phyloP scores from a whole-genome alignment of 495 filamentous ascomycete species.

The Trichoderma asperelloides region DNA sequence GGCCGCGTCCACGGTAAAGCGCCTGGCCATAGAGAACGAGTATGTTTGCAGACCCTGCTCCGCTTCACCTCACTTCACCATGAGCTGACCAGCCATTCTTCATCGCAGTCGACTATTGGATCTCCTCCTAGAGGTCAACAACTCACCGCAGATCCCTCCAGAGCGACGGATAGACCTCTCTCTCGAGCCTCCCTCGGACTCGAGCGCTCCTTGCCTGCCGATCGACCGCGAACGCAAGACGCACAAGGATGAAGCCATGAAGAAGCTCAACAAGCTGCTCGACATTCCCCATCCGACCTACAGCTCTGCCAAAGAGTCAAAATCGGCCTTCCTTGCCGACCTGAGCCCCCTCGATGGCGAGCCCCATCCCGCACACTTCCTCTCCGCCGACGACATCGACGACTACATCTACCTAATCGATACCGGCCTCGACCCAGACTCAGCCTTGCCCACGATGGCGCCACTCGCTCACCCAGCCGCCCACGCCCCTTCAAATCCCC shows the following conservation, averaged over 20 bases:
- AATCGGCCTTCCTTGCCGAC: constrained; percentile 31
- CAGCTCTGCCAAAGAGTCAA: constrained; percentile 27
- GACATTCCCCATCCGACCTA: constrained; percentile 34
- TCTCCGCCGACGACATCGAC: constrained; percentile 70
- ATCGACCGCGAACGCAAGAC: constrained; percentile 18
- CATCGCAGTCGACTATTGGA: constrained; percentile 63
- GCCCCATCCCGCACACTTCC: constrained; percentile 43
- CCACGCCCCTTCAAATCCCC: constrained; percentile 29
- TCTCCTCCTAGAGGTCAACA: constrained; percentile 78
- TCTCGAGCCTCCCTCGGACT: constrained; percentile 53
- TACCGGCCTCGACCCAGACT: constrained; percentile 41
- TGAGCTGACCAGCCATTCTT: neutral
- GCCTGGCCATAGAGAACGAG: constrained; percentile 83
- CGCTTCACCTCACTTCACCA: neutral
- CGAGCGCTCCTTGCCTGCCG: constrained; percentile 22
- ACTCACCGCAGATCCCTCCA: constrained; percentile 62
- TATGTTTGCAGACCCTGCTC: constrained; percentile 14
- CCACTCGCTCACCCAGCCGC: constrained; percentile 24
- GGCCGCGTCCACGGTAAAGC: constrained; percentile 62
- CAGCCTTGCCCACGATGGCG: constrained; percentile 29
- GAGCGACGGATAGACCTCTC: constrained; percentile 53
- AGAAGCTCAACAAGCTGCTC: constrained; percentile 31
- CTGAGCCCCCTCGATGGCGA: constrained; percentile 31
- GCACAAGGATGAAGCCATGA: constrained; percentile 19
- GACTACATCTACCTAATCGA: constrained; percentile 71